Evolutionary conservation across 345 rosid genomes (phyloP), one percentile per base, ranked within the genome.

Genomic region (Bruguiera sexangula): DNA sequence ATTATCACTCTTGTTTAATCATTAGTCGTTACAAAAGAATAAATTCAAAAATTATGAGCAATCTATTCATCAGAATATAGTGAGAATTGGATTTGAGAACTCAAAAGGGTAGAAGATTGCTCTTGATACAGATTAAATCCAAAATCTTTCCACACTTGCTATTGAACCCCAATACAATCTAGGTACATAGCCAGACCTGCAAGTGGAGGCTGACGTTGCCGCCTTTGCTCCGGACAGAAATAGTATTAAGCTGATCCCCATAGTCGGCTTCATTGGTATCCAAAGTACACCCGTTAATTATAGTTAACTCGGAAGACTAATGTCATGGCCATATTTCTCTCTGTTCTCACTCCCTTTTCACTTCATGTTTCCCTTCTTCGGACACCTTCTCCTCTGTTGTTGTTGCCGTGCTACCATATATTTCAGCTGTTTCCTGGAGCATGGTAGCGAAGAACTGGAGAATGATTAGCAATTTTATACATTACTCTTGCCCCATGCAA

Each of bases 391-490:
- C 32, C 36, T 79, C 81, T 53, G 69, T 10, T 6, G 76, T 46
- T 19, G 59, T 63, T 39, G 72, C 16, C 1, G 1, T 13, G 37
- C 39, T 57, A 7, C 55, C 52, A 65, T 55, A 15, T 58, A 27
- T 63, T 72, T 69, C 77, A 19, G 58, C 37, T 7, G 32, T 37
- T 52, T 63, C 78, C 85, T 82, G 70, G 4, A 24, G 61, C 22
- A 56, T 63, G 36, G 57, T 20, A 74, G 22, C 3, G 29, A 56
- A 58, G 18, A 56, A 9, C 19, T 19, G 27, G 20, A 11, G 5
- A 66, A 52, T 3, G 27, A 52, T 30, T 30, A 52, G 39, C 13
- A 19, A 46, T 6, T 36, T 62, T 1, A 22, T 62, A 9, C 26
- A 9, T 16, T 3, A 20, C 20, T 36, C 19, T 11, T 20, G 39